Base-by-base conservation (phyloP, 768 basidiomycete species). In the Termitomyces sp. region DNA sequence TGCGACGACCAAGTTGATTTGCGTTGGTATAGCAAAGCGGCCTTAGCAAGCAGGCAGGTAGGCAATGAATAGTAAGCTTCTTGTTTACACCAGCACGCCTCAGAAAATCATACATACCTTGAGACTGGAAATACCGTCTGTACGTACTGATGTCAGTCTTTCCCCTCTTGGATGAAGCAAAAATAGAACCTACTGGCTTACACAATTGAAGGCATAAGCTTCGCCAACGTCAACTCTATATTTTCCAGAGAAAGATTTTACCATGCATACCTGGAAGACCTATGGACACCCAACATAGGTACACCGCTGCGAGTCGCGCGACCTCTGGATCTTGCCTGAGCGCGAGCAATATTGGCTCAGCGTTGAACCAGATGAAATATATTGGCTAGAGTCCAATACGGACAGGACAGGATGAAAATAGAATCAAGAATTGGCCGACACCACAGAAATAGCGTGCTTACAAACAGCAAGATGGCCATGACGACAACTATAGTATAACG, bases 281-380 rank as follows among this genome's bases (percentile, higher is more conserved):
- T 3, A 94, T 67, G 0, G 82, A 84, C 2, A 89, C 76, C 71
- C 79, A 94, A 50, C 82, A 82, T 35, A 97, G 81, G 67, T 96
- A 98, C 3, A 85, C 25, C 0, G 81, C 78, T 0, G 94, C 94
- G 11, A 89, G 78, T 23, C 73, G 76, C 3, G 94, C 91, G 2
- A 98, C 90, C 59, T 91, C 89, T 1, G 88, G 86, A 34, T 94
- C 90, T 78, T 92, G 91, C 55, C 80, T 81, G 43, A 91, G 76
- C 57, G 72, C 80, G 32, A 96, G 78, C 0, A 98, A 78, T 42
- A 98, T 81, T 0, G 73, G 61, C 68, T 98, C 94, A 0, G 89
- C 85, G 52, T 86, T 93, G 65, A 88, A 81, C 92, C 96, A 98
- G 23, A 93, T 76, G 2, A 81, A 60, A 46, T 76, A 70, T 58